These are phyloP conservation scores for Tripterygium wilfordii DNA, from an alignment of 177 flowering plant genomes.

Conservation along the genomic window DNA sequence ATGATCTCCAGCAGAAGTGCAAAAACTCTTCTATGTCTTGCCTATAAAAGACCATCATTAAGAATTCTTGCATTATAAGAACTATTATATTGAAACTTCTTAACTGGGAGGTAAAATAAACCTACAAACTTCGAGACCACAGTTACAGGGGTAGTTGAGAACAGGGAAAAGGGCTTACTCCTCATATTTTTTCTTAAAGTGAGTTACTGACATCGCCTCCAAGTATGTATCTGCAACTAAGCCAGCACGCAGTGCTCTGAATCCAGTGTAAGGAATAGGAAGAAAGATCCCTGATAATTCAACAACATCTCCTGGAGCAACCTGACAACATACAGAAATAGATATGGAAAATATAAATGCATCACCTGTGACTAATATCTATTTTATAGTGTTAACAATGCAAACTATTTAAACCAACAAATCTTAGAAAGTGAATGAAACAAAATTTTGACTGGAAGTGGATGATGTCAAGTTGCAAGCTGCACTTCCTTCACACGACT, in stretches of 20 bases:
- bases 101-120: neutral
- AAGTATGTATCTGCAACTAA: slow-evolving; percentile 97
- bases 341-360: neutral
- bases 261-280: slow-evolving; percentile 95
- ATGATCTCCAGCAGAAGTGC: too few species aligned
- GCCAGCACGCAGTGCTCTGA: slow-evolving; percentile 97
- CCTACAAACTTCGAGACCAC: neutral
- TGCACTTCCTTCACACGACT: too few species aligned
- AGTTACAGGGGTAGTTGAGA: neutral
- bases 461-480: too few species aligned
- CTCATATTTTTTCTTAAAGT: slow-evolving; percentile 96
- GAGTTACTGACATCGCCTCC: slow-evolving; percentile 95
- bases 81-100: too few species aligned
- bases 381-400: too few species aligned
- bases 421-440: too few species aligned
- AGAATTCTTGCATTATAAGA: too few species aligned
- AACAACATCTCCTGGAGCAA: slow-evolving; percentile 94
- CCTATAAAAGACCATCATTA: too few species aligned
- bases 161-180: slow-evolving; percentile 54
- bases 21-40: too few species aligned
- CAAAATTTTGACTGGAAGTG: too few species aligned
- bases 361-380: neutral
- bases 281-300: slow-evolving; percentile 96
- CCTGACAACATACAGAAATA: slow-evolving; percentile 37
- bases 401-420: too few species aligned